phyloP scores from a whole-genome alignment of 495 filamentous ascomycete genomes.

The Penicillium canescens region DNA sequence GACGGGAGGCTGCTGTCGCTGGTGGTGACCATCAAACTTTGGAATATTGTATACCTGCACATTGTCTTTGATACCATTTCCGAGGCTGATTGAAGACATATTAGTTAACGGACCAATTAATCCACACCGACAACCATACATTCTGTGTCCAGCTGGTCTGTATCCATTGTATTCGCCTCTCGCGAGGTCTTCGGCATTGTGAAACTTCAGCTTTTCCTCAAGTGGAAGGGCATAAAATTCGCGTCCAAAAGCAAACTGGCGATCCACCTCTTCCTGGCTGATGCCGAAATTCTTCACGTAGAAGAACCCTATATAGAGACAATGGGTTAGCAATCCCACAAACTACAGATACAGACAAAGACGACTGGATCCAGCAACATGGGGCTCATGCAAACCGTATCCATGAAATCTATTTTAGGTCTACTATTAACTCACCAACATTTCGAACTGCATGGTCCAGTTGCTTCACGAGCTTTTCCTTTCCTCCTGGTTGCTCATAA shows the following conservation, averaged over 20 bases:
- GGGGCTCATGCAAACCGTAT: background rate
- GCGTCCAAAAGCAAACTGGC: slow-evolving; percentile 56
- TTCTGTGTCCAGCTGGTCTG: slow-evolving; percentile 43
- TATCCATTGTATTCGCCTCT: slow-evolving; percentile 45
- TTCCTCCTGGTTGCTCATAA: slow-evolving; percentile 53
- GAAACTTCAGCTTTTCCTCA: slow-evolving; percentile 56
- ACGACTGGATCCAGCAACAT: background rate
- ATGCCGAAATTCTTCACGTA: slow-evolving; percentile 58
- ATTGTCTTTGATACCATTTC: slow-evolving; percentile 49
- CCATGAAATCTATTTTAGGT: no score
- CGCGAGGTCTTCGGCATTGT: slow-evolving; percentile 30
- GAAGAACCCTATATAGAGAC: slow-evolving; percentile 42
- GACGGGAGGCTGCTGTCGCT: slow-evolving; percentile 38
- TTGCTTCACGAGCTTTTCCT: slow-evolving; percentile 53
- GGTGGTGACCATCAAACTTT: slow-evolving; percentile 49
- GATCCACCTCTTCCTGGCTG: slow-evolving; percentile 53
- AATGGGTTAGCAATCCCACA: no score
- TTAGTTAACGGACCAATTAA: background rate
- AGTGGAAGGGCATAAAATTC: slow-evolving; percentile 55
- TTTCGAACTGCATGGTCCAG: slow-evolving; percentile 58
- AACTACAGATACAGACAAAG: no score
- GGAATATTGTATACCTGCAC: slow-evolving; percentile 54
- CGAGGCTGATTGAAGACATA: slow-evolving; percentile 24
- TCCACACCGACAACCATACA: slow-evolving; percentile 24
- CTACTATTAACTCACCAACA: slow-evolving; percentile 37